These are phyloP conservation scores for Myrica gale DNA, from an alignment of 306 rosid species.

Conservation along the genomic window DNA sequence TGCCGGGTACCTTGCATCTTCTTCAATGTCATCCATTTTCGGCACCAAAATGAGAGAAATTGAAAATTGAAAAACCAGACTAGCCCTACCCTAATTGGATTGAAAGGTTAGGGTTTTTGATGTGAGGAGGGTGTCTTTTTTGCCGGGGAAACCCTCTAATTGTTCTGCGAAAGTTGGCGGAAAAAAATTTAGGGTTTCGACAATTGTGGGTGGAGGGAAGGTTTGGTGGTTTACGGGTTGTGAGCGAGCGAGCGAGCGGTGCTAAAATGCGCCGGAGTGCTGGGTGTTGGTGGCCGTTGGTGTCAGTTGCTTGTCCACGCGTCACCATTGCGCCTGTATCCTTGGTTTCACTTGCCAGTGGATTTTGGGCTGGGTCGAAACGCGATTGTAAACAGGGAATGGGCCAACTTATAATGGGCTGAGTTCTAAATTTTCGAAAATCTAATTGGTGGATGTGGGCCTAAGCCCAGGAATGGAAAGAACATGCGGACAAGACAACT, in stretches of 20 bases:
- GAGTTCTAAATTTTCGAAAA: not conserved
- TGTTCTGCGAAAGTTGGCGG: not conserved
- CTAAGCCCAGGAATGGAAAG: not conserved
- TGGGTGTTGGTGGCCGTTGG: not conserved
- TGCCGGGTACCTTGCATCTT: constrained; percentile 50
- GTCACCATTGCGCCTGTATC: not conserved
- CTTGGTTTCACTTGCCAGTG: not conserved
- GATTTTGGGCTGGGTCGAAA: not conserved
- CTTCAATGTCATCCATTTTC: constrained; percentile 54
- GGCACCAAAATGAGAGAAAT: not conserved
- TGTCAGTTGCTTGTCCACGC: not conserved
- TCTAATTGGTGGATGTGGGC: not conserved
- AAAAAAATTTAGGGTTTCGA: not conserved
- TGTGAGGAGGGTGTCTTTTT: not conserved
- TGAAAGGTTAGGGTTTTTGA: not conserved
- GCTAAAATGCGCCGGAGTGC: not conserved
- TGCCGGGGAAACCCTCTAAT: not conserved
- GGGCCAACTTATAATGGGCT: no score
- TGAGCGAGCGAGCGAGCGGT: not conserved
- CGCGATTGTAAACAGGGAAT: not conserved
- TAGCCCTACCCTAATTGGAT: constrained; percentile 15
- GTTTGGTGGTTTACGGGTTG: not conserved
- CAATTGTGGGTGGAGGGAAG: not conserved
- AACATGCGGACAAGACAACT: no score
- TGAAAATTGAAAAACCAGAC: not conserved